Base-by-base conservation (phyloP, 345 rosid species). In the Corchorus olitorius region DNA sequence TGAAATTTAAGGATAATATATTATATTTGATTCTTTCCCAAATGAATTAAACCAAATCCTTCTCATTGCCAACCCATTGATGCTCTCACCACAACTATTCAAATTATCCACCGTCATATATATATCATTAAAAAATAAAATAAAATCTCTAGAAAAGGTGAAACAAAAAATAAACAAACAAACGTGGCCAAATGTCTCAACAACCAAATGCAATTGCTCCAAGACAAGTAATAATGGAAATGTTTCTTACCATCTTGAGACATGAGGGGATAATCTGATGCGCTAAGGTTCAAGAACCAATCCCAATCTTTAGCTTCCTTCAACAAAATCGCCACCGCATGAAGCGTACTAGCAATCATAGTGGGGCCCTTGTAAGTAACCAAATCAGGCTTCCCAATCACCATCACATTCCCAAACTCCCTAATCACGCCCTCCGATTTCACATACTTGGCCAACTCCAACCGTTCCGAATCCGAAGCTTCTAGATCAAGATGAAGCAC, bases 191-290 rank as follows among this genome's bases (percentile, higher is more conserved):
- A 54, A 50, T 53, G 27, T 27, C 45, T 60, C 11, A 64, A 8
- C 19, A 65, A 43, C 16, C 34, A 5, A 39, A 20, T 17, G 13
- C 48, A 39, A 43, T 65, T 8, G 1, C 50, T 8, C 3, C 50
- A 8, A 50, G 6, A 52, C 54, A 56, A 33, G 27, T 11, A 22
- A 68, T 33, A 70, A 33, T 13, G 11, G 43, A 73, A 59, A 15
- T 58, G 37, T 4, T 43, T 20, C 54, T 72, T 87, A 95, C 99
- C 98, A 79, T 93, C 97, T 84, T 91, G 97, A 72, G 97, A 82
- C 89, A 90, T 87, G 50, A 95, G 94, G 65, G 99, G 97, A 85
- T 92, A 92, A 86, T 90, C 93, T 62, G 90, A 86, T 1, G 99
- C 86, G 41, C 97, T 88, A 7, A 96, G 86, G 85, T 96, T 96